These are phyloP conservation scores for Panus rudis DNA, from an alignment of 768 basidiomycete species.

Conservation along the genomic window DNA sequence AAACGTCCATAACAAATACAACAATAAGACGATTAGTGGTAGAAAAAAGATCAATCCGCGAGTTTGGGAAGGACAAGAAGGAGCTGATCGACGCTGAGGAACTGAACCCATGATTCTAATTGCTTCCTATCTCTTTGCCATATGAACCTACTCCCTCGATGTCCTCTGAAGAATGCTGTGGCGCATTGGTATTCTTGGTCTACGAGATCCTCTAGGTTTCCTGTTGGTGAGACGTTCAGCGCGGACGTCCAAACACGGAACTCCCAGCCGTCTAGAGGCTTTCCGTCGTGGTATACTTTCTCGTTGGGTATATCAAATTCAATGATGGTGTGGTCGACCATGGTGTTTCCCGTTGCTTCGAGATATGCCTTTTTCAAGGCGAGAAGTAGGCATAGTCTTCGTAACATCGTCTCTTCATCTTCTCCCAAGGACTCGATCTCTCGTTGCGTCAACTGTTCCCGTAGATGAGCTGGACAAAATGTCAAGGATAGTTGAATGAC, in stretches of 20 bases:
- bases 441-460: conserved; percentile 35
- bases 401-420: conserved; percentile 59
- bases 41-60: conserved; percentile 46
- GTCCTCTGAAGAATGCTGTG: conserved; percentile 69
- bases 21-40: too few relatives aligned
- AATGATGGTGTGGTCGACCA: conserved; percentile 75
- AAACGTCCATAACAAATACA: too few relatives aligned
- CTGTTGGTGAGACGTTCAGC: too few relatives aligned
- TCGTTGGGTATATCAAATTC: conserved; percentile 71
- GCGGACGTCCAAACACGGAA: conserved; percentile 74
- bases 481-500: conserved; percentile 15
- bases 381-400: conserved; percentile 70
- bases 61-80: conserved; percentile 73
- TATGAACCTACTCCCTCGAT: conserved; percentile 57
- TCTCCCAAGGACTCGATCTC: conserved; percentile 50
- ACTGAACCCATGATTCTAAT: conserved; percentile 76
- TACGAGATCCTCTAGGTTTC: conserved; percentile 62
- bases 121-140: conserved; percentile 65
- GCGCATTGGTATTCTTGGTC: conserved; percentile 74
- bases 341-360: conserved; percentile 74
- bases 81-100: conserved; percentile 77
- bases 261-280: conserved; percentile 74
- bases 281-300: conserved; percentile 59
- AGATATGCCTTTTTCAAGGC: conserved; percentile 79
- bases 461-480: background rate